Conservation (phyloP, 495 filamentous ascomycete genomes). For the Pyrenula aspistea region DNA sequence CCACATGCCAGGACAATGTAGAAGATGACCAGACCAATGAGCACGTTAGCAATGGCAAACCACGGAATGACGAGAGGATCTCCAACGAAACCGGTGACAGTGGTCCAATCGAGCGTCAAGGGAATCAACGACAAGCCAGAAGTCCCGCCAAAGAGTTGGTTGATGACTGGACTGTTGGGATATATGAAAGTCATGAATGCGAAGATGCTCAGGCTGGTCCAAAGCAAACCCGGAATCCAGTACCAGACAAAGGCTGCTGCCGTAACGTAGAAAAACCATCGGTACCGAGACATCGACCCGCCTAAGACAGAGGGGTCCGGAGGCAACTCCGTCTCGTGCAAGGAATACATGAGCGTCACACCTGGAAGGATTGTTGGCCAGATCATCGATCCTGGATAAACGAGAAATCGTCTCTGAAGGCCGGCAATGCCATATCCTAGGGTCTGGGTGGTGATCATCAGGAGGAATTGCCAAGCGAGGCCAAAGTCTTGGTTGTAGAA, state of each 20-base stretch:
- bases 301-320: constrained; percentile 35
- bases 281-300: constrained; percentile 42
- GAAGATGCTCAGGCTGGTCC: constrained; percentile 45
- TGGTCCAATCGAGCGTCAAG: constrained; percentile 55
- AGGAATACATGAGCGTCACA: constrained; percentile 26
- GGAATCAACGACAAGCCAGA: constrained; percentile 46
- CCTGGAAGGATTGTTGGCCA: constrained; percentile 20
- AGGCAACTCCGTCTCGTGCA: constrained; percentile 21
- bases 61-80: constrained; percentile 48
- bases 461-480: constrained; percentile 54
- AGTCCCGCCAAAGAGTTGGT: constrained; percentile 47
- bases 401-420: constrained; percentile 47
- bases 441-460: constrained; percentile 58
- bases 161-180: constrained; percentile 44
- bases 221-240: constrained; percentile 46
- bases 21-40: constrained; percentile 45
- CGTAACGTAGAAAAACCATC: constrained; percentile 41
- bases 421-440: constrained; percentile 67
- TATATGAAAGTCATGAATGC: constrained; percentile 51
- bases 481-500: constrained; percentile 61
- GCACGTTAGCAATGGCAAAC: constrained; percentile 42
- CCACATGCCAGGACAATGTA: constrained; percentile 32
- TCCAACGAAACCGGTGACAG: constrained; percentile 42
- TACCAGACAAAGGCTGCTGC: constrained; percentile 36
- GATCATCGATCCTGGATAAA: constrained; percentile 32